Evolutionary conservation across 768 basidiomycete genomes (phyloP).

Genomic region (Suillus variegatus): DNA sequence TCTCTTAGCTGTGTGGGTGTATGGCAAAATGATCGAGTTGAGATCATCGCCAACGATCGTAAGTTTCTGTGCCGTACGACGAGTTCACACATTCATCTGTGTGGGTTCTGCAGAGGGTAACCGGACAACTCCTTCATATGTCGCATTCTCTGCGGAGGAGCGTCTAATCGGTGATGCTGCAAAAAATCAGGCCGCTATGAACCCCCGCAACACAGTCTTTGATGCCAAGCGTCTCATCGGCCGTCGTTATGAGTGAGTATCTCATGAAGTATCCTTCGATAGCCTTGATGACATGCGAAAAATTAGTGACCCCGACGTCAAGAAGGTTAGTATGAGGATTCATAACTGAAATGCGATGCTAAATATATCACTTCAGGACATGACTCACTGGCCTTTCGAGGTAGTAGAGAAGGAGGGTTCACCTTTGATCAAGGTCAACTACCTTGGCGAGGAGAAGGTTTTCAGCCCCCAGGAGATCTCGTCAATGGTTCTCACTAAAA

Average conservation of each 20-base stretch:
- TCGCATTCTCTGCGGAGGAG: conserved; percentile 95
- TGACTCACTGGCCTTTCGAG: conserved; percentile 96
- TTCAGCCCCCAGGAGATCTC: conserved; percentile 99
- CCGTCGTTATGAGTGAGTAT: conserved; percentile 86
- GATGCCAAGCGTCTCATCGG: conserved; percentile 99
- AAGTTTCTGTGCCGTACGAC: conserved; percentile 30
- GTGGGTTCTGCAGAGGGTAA: conserved; percentile 74
- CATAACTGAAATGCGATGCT: conserved; percentile 2
- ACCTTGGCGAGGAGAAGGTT: conserved; percentile 92
- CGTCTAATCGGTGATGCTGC: conserved; percentile 98
- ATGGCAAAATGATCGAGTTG: conserved; percentile 99
- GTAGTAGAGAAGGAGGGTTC: conserved; percentile 97
- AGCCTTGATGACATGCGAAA: conserved; percentile 1
- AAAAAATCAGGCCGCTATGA: conserved; percentile 99
- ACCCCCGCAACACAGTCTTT: conserved; percentile 98
- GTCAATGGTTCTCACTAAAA: conserved; percentile 99
- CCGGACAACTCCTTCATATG: conserved; percentile 98
- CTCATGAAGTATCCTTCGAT: conserved; percentile 8
- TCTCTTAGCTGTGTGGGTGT: conserved; percentile 89
- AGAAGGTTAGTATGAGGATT: conserved; percentile 53
- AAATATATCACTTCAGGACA: conserved; percentile 59
- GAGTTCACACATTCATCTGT: neutral
- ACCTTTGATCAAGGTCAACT: conserved; percentile 94
- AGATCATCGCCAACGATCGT: conserved; percentile 98
- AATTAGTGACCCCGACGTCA: conserved; percentile 85